These are phyloP conservation scores for Tricholoma sp. DNA, from an alignment of 768 basidiomycete species.

Conservation along the genomic window DNA sequence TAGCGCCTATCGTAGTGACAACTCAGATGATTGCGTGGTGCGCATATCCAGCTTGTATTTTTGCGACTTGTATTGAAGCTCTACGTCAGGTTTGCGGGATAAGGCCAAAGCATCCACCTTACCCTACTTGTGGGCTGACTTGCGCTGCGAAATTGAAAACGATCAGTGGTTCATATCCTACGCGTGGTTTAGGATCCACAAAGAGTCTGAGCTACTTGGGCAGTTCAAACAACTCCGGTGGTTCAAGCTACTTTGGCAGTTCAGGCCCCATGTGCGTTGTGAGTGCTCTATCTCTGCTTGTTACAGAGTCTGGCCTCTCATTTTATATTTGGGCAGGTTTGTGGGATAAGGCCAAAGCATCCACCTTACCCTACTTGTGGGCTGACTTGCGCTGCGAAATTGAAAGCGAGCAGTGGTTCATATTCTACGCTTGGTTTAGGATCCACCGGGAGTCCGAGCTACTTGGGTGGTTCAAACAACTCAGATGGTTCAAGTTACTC, in stretches of 20 bases:
- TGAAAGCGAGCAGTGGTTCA: neutral
- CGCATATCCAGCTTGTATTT: neutral
- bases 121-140: neutral
- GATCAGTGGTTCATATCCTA: neutral
- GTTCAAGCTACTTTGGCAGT: no score
- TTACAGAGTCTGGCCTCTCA: neutral
- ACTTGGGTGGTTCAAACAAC: no score
- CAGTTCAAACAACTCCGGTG: neutral
- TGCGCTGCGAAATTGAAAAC: neutral
- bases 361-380: slow-evolving; percentile 22
- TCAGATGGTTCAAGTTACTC: neutral
- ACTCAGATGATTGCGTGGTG: neutral
- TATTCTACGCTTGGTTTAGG: neutral
- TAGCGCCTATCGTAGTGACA: slow-evolving; percentile 1
- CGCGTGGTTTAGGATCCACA: neutral
- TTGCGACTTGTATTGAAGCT: neutral
- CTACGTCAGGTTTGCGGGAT: neutral
- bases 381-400: slow-evolving; percentile 15
- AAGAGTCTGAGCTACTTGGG: neutral
- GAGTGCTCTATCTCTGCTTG: neutral
- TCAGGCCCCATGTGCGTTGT: neutral
- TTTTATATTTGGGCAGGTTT: slow-evolving; percentile 13
- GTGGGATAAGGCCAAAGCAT: slow-evolving; percentile 14
- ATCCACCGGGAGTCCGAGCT: no score
- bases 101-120: neutral